Evolutionary conservation across 2,329 filamentous ascomycete species (phyloP), one percentile per base, ranked within the genome.

Genomic region (Aspergillus fructus): DNA sequence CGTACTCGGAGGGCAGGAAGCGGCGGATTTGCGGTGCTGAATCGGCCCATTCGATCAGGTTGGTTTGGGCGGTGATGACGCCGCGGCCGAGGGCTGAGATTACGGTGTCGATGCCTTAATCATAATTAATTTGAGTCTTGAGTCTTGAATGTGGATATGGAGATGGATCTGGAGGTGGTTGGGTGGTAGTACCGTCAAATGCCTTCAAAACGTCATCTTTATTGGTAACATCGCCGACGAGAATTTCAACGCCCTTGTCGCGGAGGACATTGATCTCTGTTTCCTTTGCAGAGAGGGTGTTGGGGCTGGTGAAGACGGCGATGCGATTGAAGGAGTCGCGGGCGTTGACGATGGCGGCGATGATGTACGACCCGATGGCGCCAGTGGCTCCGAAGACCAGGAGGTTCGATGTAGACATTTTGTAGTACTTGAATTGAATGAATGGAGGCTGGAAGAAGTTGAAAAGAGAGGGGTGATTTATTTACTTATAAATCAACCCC

Each of bases 1-100:
- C 85, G 66, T 86, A 89, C 68, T 89, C 87, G 7, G 84, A 87
- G 0, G 87, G 86, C 61, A 88, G 83, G 75, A 90, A 88, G 77
- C 83, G 83, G 60, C 81, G 79, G 33, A 89, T 81, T 23, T 73
- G 78, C 2, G 74, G 69, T 0, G 80, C 79, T 53, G 78, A 71
- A 40, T 84, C 82, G 12, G 87, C 86, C 23, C 87, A 75, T 43
- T 76, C 75, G 51, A 90, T 80, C n/a, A 90, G 79, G 3, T 81
- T 74, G 56, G 86, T 82, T 65, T 90, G 88, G 8, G 79, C 72
- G 21, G 81, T 77, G 15, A 91, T 82, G 0, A 81, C 84, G n/a
- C 78, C 79, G 50, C 88, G 80, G 3, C 88, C 88, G 1, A 90
- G 78, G 2, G 84, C 83, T 19, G 83, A 87, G 49, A 90, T 74